A percentile compares a stretch with the other conserved stretches of the same genome.
phyloP scores from a whole-genome alignment of 108 stramenopile species.

The Conticribra guillardii region DNA sequence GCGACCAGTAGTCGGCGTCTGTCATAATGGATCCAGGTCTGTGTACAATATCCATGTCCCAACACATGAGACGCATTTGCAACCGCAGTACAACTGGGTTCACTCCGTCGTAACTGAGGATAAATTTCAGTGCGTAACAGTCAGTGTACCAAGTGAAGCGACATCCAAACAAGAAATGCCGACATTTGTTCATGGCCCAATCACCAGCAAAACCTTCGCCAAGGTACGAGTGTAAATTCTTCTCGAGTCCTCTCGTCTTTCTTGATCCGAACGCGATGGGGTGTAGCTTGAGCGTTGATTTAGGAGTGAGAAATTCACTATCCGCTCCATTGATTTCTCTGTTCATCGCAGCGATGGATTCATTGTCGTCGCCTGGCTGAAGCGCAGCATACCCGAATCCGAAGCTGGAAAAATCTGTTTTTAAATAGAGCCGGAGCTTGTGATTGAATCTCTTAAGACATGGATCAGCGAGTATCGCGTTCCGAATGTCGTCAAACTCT shows the following conservation, averaged over 20 bases:
- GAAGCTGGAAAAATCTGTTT: slow-evolving; percentile 3
- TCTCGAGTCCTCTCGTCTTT: neutral
- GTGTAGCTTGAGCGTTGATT: neutral
- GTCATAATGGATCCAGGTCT: too few relatives aligned
- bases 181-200: slow-evolving; percentile 11
- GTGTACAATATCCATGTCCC: neutral
- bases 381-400: slow-evolving; percentile 1
- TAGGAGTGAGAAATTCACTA: neutral
- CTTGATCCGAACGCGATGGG: slow-evolving; percentile 1
- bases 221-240: neutral
- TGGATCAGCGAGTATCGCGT: slow-evolving; percentile 11
- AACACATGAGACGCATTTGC: slow-evolving; percentile 14
- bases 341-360: slow-evolving; percentile 4
- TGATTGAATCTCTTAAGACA: slow-evolving; percentile 9
- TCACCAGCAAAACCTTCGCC: slow-evolving; percentile 10
- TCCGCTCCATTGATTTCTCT: neutral
- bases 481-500: neutral
- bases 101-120: neutral
- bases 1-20: neutral
- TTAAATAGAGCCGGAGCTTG: neutral
- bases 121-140: neutral
- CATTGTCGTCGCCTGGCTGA: slow-evolving; percentile 9
- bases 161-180: neutral
- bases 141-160: neutral
- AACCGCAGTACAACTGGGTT: slow-evolving; percentile 2